Evolutionary conservation across 306 rosid species (phyloP).

Genomic region (Ceratonia siliqua): DNA sequence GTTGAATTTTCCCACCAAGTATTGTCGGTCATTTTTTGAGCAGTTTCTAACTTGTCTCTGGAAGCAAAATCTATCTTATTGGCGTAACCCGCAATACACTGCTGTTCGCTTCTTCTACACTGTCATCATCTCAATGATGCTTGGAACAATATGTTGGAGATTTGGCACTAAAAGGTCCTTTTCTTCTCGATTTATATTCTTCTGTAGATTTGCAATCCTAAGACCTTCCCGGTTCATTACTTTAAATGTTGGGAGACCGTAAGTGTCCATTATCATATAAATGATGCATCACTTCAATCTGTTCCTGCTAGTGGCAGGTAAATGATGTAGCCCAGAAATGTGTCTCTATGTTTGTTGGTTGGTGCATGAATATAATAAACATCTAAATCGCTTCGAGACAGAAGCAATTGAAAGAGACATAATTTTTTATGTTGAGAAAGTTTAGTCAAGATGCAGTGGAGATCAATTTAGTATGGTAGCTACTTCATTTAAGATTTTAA

Average conservation of each 20-base stretch:
- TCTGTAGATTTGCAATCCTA: not conserved
- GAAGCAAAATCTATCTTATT: conserved; percentile 77
- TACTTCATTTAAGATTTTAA: not conserved
- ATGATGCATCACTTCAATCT: too few relatives aligned
- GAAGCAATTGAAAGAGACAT: not conserved
- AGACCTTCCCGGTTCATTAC: not conserved
- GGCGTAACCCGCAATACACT: conserved; percentile 81
- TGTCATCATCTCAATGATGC: conserved; percentile 68
- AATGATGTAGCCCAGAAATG: not conserved
- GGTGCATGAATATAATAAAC: not conserved
- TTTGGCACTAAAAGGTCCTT: conserved; percentile 66
- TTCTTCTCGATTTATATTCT: not conserved
- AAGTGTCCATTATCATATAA: too few relatives aligned
- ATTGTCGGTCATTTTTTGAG: conserved; percentile 52
- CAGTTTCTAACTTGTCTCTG: conserved; percentile 75
- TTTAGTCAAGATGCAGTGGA: not conserved
- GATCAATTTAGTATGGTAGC: not conserved
- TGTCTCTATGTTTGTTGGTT: not conserved
- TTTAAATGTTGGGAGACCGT: too few relatives aligned
- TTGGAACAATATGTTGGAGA: conserved; percentile 78
- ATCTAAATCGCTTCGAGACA: not conserved
- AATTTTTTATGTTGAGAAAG: not conserved
- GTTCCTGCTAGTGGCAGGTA: not conserved
- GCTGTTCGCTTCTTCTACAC: conserved; percentile 79
- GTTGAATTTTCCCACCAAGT: conserved; percentile 69